Conservation (phyloP, 2,329 filamentous ascomycete genomes). For the Alternaria solani region DNA sequence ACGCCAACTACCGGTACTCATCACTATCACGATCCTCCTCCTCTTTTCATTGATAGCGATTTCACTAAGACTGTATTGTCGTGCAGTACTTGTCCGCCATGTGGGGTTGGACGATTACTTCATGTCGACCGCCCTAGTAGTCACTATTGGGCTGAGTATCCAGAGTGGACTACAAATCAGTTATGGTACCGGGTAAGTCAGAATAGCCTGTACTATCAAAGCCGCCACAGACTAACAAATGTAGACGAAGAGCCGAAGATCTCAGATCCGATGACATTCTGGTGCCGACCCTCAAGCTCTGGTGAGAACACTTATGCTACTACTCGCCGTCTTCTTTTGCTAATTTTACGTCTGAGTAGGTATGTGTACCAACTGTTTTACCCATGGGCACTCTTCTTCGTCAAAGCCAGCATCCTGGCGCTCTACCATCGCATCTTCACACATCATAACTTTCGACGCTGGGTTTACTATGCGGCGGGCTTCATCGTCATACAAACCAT, state of each 20-base stretch:
- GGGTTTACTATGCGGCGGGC: neutral
- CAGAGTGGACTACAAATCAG: neutral
- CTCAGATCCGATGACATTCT: neutral
- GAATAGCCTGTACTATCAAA: neutral
- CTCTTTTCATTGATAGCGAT: neutral
- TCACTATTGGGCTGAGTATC: neutral
- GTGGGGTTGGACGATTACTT: neutral
- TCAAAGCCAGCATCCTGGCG: neutral
- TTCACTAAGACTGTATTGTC: neutral
- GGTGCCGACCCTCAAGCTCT: neutral
- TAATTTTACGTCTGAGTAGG: neutral
- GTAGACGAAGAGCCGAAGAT: neutral
- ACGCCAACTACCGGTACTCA: neutral
- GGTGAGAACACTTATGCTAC: neutral
- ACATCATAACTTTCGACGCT: neutral
- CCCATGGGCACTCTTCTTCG: neutral
- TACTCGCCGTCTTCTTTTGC: rapidly evolving
- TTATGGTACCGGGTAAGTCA: neutral
- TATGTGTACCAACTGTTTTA: neutral
- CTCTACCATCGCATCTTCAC: neutral
- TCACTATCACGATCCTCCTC: neutral
- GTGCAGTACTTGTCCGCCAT: neutral
- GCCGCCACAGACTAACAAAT: neutral
- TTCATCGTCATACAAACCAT: neutral
- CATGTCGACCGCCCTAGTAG: neutral